Percentiles rank a stretch among this genome's conserved stretches.
Evolutionary conservation across 805 yeast genomes (phyloP).

Genomic region (Ogataea henricii): DNA sequence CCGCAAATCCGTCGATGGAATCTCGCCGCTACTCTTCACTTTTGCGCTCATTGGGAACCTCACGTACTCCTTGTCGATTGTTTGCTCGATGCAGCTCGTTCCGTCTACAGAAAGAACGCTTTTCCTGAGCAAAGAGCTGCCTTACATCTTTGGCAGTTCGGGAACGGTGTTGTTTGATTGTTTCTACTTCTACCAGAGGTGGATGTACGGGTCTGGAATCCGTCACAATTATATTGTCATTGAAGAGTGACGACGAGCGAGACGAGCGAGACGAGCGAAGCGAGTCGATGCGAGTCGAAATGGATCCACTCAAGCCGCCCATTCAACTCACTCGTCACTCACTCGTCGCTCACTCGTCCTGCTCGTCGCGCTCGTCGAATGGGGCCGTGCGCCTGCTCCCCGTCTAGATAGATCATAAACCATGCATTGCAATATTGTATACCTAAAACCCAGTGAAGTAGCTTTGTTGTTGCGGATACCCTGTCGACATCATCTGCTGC

Average conservation of each 20-base stretch:
- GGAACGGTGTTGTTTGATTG: slow-evolving; percentile 84
- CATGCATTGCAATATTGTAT: not conserved
- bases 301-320: too few species aligned
- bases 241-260: slow-evolving; percentile 8
- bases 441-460: slow-evolving; percentile 26
- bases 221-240: slow-evolving; percentile 19
- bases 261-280: not conserved
- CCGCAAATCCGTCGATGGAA: slow-evolving; percentile 83
- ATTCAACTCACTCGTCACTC: not conserved
- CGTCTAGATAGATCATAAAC: not conserved
- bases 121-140: slow-evolving; percentile 70
- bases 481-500: slow-evolving; percentile 14
- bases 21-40: slow-evolving; percentile 76
- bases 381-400: too few species aligned
- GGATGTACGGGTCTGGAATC: slow-evolving; percentile 31
- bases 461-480: slow-evolving; percentile 11
- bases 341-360: not conserved
- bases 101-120: slow-evolving; percentile 38
- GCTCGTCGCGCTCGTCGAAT: too few species aligned
- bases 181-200: slow-evolving; percentile 64
- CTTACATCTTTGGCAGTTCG: slow-evolving; percentile 80
- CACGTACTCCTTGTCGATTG: slow-evolving; percentile 73
- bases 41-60: slow-evolving; percentile 80
- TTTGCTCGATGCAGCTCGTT: slow-evolving; percentile 59
- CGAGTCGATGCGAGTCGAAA: too few species aligned